A percentile compares a stretch with the other conserved stretches of the same genome.
Evolutionary conservation across 208 protist species (phyloP).

Genomic region (Leishmania turanica): DNA sequence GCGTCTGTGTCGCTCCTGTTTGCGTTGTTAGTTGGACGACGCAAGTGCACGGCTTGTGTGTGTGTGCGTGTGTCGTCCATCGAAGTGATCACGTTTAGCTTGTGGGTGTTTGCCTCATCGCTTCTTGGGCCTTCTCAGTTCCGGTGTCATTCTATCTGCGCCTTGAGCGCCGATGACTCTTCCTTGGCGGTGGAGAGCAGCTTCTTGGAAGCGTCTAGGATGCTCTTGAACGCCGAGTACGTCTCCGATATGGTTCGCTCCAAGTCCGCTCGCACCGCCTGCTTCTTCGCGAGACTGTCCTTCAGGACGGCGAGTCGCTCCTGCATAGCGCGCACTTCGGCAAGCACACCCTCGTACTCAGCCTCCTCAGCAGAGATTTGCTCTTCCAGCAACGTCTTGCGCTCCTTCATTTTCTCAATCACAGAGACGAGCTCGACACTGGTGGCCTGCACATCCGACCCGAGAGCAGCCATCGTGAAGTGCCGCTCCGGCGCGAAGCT

Average conservation of each 20-base stretch:
- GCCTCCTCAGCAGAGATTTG: constrained; percentile 81
- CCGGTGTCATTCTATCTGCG: constrained; percentile 19
- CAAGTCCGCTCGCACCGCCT: constrained; percentile 53
- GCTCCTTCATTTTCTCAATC: constrained; percentile 92
- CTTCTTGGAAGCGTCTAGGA: constrained; percentile 86
- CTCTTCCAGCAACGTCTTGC: constrained; percentile 58
- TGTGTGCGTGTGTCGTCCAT: neutral
- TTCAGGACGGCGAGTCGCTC: constrained; percentile 48
- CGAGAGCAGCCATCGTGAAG: constrained; percentile 70
- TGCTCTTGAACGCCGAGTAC: constrained; percentile 81
- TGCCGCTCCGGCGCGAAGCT: neutral
- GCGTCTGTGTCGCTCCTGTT: neutral
- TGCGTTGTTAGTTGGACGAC: neutral
- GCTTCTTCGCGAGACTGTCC: constrained; percentile 60
- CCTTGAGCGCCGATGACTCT: constrained; percentile 45
- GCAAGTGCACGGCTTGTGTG: neutral
- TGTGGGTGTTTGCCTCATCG: neutral
- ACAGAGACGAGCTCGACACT: constrained; percentile 88
- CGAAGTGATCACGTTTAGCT: neutral
- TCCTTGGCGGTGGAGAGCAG: constrained; percentile 73
- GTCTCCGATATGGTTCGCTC: constrained; percentile 86
- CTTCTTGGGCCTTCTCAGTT: neutral
- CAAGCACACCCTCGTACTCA: constrained; percentile 49
- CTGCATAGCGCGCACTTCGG: constrained; percentile 62
- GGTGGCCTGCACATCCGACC: constrained; percentile 81